A percentile compares a stretch with the other conserved stretches of the same genome.
Evolutionary conservation across 768 basidiomycete species (phyloP).

Genomic region (Cystofilobasidium ferigula): DNA sequence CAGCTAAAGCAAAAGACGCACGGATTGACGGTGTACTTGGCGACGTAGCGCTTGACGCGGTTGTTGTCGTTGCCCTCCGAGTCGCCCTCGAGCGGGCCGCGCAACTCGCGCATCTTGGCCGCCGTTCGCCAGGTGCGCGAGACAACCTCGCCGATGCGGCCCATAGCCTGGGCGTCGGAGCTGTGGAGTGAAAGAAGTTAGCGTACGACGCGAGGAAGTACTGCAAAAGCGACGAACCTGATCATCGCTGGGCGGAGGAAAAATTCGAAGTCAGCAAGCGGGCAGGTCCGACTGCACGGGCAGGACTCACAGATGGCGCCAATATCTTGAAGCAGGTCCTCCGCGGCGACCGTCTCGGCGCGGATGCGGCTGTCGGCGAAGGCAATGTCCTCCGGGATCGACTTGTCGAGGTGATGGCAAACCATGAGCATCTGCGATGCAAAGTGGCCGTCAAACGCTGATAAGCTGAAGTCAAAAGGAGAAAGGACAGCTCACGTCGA

Average conservation of each 20-base stretch:
- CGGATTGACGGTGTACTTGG: conserved; percentile 98
- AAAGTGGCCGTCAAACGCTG: background rate
- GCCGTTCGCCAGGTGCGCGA: conserved; percentile 93
- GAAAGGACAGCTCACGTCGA: conserved; percentile 55
- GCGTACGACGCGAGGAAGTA: background rate
- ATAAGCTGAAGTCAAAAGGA: background rate
- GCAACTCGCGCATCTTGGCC: conserved; percentile 74
- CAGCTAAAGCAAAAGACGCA: conserved; percentile 41
- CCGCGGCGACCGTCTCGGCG: conserved; percentile 86
- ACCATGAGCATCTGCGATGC: conserved; percentile 82
- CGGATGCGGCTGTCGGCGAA: conserved; percentile 97
- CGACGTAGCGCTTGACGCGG: conserved; percentile 63
- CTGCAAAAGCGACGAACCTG: background rate
- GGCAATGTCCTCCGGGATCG: conserved; percentile 82
- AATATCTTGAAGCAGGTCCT: conserved; percentile 82
- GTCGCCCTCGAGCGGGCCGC: conserved; percentile 75
- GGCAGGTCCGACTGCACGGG: too few relatives aligned
- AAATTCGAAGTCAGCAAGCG: background rate
- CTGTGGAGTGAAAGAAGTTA: conserved; percentile 37
- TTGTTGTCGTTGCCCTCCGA: conserved; percentile 62
- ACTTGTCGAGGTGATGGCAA: conserved; percentile 84
- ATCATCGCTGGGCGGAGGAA: conserved; percentile 12
- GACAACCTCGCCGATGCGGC: conserved; percentile 81
- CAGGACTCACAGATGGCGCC: conserved; percentile 61
- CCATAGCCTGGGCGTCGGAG: conserved; percentile 97